A percentile compares a stretch with the other conserved stretches of the same genome.
phyloP scores from a whole-genome alignment of 352 stramenopile genomes.

The Peronospora belbahrii region DNA sequence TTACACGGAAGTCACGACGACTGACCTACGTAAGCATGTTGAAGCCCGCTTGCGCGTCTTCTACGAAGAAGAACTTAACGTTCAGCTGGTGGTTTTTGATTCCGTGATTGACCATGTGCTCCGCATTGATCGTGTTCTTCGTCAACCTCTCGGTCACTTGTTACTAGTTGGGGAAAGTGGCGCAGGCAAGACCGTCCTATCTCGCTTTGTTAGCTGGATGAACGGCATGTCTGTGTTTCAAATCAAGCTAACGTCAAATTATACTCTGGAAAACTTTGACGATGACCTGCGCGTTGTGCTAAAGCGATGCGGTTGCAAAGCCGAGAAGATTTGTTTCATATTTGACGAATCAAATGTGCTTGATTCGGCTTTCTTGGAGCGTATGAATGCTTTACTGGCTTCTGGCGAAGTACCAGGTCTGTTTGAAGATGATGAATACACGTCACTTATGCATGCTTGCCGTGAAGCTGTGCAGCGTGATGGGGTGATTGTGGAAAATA shows the following conservation, averaged over 20 bases:
- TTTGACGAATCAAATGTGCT: slow-evolving; percentile 99
- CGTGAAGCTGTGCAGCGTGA: slow-evolving; percentile 91
- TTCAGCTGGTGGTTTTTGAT: slow-evolving; percentile 99
- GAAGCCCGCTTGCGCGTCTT: slow-evolving; percentile 95
- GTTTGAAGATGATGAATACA: slow-evolving; percentile 99
- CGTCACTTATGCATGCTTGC: slow-evolving; percentile 93
- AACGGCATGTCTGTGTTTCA: slow-evolving; percentile 99
- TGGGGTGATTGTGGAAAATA: slow-evolving; percentile 87
- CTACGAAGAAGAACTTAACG: slow-evolving; percentile 99
- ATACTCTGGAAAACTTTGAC: slow-evolving; percentile 99
- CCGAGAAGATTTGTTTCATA: slow-evolving; percentile 99
- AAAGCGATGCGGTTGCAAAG: slow-evolving; percentile 94
- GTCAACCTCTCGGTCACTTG: slow-evolving; percentile 97
- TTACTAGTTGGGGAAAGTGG: slow-evolving; percentile 98
- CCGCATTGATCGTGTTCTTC: slow-evolving; percentile 95
- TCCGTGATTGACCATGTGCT: slow-evolving; percentile 99
- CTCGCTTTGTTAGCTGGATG: slow-evolving; percentile 99
- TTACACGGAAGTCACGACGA: slow-evolving; percentile 90
- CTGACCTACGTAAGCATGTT: slow-evolving; percentile 95
- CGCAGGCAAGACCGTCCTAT: slow-evolving; percentile 98
- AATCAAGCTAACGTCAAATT: slow-evolving; percentile 98
- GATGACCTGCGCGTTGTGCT: slow-evolving; percentile 98
- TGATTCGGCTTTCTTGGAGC: slow-evolving; percentile 97
- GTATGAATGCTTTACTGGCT: slow-evolving; percentile 99
- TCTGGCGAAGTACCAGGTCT: slow-evolving; percentile 99